Evolutionary conservation across 768 basidiomycete species (phyloP), one percentile per base, ranked within the genome.

Genomic region (Cystobasidium tubakii): DNA sequence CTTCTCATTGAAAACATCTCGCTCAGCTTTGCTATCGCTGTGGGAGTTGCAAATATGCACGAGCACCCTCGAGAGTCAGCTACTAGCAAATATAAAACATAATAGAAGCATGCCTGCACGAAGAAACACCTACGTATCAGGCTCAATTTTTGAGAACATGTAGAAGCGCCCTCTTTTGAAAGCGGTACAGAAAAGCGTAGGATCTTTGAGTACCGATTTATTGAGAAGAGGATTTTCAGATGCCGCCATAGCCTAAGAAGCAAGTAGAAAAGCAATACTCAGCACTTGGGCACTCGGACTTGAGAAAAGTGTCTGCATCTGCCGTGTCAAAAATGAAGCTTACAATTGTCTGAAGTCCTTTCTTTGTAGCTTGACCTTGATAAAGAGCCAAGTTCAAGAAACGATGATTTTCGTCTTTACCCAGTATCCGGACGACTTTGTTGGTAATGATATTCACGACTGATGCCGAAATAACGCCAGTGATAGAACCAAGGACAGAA

Each of bases 1-100:
- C 57, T 90, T 86, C 82, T 99, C 96, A 81, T 99, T 99, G 86
- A 97, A 98, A 69, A 99, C 88, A 77, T 99, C 96, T 73, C 96
- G 88, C 76, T 98, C 95, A 82, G 87, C 86, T 82, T 91, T 94
- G 80, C 85, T 88, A 76, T 94, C 91, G 80, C 90, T 93, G 79
- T 29, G 33, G 34, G n/a, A 23, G 44, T n/a, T 27, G 3, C 44
- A 23, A 67, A 9, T 10, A 23, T 1, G 25, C 6, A 34, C 10
- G 13, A 12, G 6, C 25, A 60, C 7, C n/a, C n/a, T 19, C 17
- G 13, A 33, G 42, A 36, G 44, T 27, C 36, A 12, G 17, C 10
- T 27, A 34, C 6, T 31, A 1, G 25, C 23, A 27, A 15, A 60
- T 60, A 29, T n/a, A n/a, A n/a, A n/a, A n/a, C n/a, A 15, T 39